Evolutionary conservation across 352 stramenopile species (phyloP), one percentile per base, ranked within the genome.

Genomic region (Globisporangium megalacanthum): DNA sequence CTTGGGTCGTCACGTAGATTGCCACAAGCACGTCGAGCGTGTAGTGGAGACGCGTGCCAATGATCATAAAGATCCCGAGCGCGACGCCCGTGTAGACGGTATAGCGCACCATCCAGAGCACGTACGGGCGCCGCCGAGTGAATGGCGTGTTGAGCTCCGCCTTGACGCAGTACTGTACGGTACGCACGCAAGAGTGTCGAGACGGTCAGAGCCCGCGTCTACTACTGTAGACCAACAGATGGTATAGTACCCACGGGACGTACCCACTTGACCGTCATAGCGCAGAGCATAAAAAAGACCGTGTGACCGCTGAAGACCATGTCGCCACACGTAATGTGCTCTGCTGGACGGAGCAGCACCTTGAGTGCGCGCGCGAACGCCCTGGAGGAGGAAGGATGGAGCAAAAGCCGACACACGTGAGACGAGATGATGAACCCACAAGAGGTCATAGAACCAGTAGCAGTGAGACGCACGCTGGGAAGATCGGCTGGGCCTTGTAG

Each of bases 261-360:
- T 45, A 94, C 84, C 70, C 80, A 87, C 62, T 75, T 78, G 52
- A 89, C 79, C 31, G 89, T 78, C 77, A 91, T 92, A 52, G 71
- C 74, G 61, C 80, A 92, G 45, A 94, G 76, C 68, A 92, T 79
- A 37, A 94, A 69, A 65, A 93, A 94, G 14, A 94, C 85, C 6
- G 80, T 79, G 65, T 94, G 85, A 35, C 85, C 85, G 61, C 85
- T 94, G 67, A 94, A 94, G 67, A 94, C 78, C 85, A 94, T 94
- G 53, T 94, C 85, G 61, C 85, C 85, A 60, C 85, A 94, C 13
- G 85, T 94, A 60, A 94, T 94, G 67, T 94, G 79, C 64, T 93
- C 77, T 47, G 85, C 89, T 36, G 85, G 85, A 41, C 79, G 69
- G 41, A 89, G 79, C 58, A 94, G 75, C 37, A 94, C 85, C 60